phyloP scores from a whole-genome alignment of 805 yeast genomes.

The Hanseniaspora osmophila region DNA sequence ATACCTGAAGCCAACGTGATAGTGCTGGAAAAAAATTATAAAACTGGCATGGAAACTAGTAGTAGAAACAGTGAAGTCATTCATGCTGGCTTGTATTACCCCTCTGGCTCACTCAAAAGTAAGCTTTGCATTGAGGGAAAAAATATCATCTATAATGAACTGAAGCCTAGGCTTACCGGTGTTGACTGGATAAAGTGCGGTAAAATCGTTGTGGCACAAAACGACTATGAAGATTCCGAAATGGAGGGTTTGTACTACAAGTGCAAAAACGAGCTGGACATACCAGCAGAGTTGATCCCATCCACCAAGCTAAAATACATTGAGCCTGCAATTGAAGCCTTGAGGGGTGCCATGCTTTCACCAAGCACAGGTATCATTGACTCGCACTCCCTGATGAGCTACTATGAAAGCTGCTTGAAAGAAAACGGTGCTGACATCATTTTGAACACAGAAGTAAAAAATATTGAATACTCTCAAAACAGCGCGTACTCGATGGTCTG shows the following conservation, averaged over 20 bases:
- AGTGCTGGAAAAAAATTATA: conserved; percentile 52
- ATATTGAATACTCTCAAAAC: conserved; percentile 14
- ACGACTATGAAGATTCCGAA: conserved; percentile 44
- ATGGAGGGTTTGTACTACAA: conserved; percentile 38
- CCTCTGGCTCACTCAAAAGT: conserved; percentile 51
- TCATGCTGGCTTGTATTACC: conserved; percentile 82
- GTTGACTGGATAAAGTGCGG: conserved; percentile 57
- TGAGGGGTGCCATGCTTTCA: conserved; percentile 47
- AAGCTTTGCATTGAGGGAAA: conserved; percentile 66
- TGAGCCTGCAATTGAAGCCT: conserved; percentile 59
- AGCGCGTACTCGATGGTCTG: conserved; percentile 22
- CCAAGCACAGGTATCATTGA: conserved; percentile 78
- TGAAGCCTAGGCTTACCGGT: conserved; percentile 27
- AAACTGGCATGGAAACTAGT: conserved; percentile 67
- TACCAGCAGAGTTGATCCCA: conserved; percentile 45
- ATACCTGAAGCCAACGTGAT: conserved; percentile 37
- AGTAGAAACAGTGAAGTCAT: conserved; percentile 87
- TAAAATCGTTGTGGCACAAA: conserved; percentile 80
- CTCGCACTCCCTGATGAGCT: conserved; percentile 64
- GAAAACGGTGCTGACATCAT: conserved; percentile 51
- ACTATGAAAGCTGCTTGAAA: conserved; percentile 39
- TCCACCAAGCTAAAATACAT: conserved; percentile 28
- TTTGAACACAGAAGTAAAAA: conserved; percentile 42
- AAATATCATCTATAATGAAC: conserved; percentile 41
- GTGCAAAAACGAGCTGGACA: conserved; percentile 34